Conservation (phyloP, 1,284 basidiomycete genomes). For the Phylloboletellus chloephorus region DNA sequence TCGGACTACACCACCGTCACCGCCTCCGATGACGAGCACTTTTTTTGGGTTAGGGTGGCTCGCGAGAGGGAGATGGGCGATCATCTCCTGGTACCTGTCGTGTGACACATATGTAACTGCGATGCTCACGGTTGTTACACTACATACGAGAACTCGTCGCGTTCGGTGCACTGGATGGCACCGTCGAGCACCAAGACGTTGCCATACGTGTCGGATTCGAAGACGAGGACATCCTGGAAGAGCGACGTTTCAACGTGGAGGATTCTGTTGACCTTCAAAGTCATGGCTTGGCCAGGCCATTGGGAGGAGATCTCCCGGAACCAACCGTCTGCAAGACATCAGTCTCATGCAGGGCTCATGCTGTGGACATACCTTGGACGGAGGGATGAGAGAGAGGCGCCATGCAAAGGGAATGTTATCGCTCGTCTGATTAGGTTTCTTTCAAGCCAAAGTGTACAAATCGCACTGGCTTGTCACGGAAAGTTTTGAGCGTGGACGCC, state of each 20-base stretch:
- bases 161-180: constrained; percentile 94
- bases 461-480: too few species aligned
- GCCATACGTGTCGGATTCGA: constrained; percentile 91
- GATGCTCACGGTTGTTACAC: not conserved
- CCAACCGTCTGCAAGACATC: constrained; percentile 75
- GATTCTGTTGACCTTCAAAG: constrained; percentile 92
- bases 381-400: constrained; percentile 31
- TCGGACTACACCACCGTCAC: constrained; percentile 94
- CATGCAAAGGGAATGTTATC: too few species aligned
- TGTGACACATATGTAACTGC: not conserved
- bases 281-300: constrained; percentile 97
- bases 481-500: too few species aligned
- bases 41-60: constrained; percentile 96
- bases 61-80: constrained; percentile 90
- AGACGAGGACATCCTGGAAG: constrained; percentile 95
- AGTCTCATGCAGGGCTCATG: not conserved
- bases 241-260: constrained; percentile 91
- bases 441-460: too few species aligned
- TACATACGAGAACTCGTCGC: constrained; percentile 94
- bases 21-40: constrained; percentile 95
- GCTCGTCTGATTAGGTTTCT: too few species aligned
- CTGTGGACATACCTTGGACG: constrained; percentile 23
- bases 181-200: constrained; percentile 97
- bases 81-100: constrained; percentile 98
- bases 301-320: constrained; percentile 95